A percentile compares a stretch with the other conserved stretches of the same genome.
These are phyloP conservation scores for Vanrija pseudolonga DNA, from an alignment of 1,284 basidiomycete species.

Conservation along the genomic window DNA sequence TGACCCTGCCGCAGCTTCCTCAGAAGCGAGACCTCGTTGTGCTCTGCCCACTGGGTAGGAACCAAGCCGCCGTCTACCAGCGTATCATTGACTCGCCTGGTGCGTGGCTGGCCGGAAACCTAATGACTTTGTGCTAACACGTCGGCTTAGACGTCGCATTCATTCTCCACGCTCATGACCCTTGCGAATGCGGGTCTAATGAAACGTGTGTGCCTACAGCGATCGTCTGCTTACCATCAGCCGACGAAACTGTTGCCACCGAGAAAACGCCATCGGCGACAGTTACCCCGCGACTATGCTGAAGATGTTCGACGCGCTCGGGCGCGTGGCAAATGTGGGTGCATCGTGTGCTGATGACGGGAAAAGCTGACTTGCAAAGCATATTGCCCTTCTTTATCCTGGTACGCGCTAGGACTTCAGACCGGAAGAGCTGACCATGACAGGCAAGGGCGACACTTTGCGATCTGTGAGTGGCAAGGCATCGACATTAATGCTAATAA, in stretches of 20 bases:
- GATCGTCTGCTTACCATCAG: constrained; percentile 18
- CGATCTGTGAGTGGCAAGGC: too few relatives aligned
- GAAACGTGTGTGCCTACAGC: constrained; percentile 16
- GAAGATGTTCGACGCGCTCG: constrained; percentile 39
- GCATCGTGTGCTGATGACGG: not conserved
- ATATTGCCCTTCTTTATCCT: constrained; percentile 42
- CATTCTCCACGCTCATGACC: constrained; percentile 47
- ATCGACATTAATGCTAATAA: too few relatives aligned
- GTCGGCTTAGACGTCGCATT: constrained; percentile 42
- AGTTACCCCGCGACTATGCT: constrained; percentile 24
- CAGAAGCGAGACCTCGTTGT: constrained; percentile 52
- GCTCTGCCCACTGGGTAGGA: constrained; percentile 51
- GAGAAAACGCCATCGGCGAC: constrained; percentile 28
- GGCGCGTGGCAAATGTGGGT: constrained; percentile 45
- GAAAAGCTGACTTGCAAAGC: constrained; percentile 21
- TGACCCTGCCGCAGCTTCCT: constrained; percentile 44
- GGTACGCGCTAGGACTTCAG: constrained; percentile 16
- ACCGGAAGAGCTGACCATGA: not conserved
- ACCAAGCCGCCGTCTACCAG: constrained; percentile 50
- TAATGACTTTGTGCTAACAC: not conserved
- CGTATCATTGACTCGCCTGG: constrained; percentile 44
- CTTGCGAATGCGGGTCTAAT: constrained; percentile 45
- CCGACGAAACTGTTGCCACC: constrained; percentile 25
- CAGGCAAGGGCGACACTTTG: too few relatives aligned
- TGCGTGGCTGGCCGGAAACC: constrained; percentile 4